These are phyloP conservation scores for Pestalotiopsis sp. DNA, from an alignment of 2,329 filamentous ascomycete genomes.

Conservation along the genomic window DNA sequence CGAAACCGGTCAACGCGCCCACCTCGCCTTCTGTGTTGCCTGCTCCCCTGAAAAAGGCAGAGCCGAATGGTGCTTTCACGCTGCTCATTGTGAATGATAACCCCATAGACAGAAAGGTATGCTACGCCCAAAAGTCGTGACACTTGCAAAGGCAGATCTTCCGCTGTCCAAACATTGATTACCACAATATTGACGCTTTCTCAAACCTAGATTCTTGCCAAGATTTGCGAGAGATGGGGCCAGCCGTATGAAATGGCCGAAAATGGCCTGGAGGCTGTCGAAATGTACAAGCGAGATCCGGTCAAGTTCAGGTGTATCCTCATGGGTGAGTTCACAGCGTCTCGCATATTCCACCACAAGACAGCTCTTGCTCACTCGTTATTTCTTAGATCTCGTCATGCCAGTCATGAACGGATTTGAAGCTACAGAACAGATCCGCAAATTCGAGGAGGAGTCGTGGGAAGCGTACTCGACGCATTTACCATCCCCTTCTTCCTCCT, in stretches of 20 bases:
- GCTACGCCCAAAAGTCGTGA: background rate
- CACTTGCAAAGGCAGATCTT: too few species aligned
- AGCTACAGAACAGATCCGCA: slow-evolving; percentile 29
- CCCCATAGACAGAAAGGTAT: slow-evolving; percentile 10
- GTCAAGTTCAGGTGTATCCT: slow-evolving; percentile 46
- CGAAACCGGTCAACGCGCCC: background rate
- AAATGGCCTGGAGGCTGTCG: slow-evolving; percentile 51
- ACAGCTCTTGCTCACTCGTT: background rate
- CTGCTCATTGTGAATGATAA: slow-evolving; percentile 13
- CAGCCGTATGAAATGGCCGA: slow-evolving; percentile 35
- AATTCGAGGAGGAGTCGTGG: slow-evolving; percentile 22
- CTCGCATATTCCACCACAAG: background rate
- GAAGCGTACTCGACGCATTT: background rate
- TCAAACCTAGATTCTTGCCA: slow-evolving; percentile 9
- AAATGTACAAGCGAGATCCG: slow-evolving; percentile 37
- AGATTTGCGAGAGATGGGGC: slow-evolving; percentile 16
- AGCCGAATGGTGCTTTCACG: slow-evolving; percentile 7
- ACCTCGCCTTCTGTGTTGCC: background rate
- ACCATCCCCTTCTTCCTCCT: background rate
- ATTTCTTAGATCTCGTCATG: slow-evolving; percentile 29
- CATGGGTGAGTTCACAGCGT: slow-evolving; percentile 41
- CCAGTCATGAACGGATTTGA: slow-evolving; percentile 35
- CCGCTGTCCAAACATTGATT: too few species aligned
- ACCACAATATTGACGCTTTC: background rate
- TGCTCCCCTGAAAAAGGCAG: background rate